phyloP scores from a whole-genome alignment of 2,329 filamentous ascomycete species.

The Xylariaceae sp. region DNA sequence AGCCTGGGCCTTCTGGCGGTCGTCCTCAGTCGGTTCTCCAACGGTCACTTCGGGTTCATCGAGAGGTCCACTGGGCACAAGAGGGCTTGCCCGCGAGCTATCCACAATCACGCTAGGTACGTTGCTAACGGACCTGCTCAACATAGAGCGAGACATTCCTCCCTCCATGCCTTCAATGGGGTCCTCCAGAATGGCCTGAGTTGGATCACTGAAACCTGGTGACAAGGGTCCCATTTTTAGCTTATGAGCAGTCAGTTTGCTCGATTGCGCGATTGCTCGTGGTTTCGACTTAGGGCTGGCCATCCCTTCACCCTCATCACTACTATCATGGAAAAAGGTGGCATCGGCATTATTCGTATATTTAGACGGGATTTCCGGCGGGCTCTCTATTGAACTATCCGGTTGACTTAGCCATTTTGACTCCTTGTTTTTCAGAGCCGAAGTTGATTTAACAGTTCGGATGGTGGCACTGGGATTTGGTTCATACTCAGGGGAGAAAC shows the following conservation, averaged over 20 bases:
- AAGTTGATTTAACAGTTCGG: slow-evolving; percentile 52
- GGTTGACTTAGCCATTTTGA: slow-evolving; percentile 24
- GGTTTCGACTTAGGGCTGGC: slow-evolving; percentile 3
- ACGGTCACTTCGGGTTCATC: slow-evolving; percentile 55
- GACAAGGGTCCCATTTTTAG: not conserved
- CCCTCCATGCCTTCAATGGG: slow-evolving; percentile 36
- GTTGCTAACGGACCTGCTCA: slow-evolving; percentile 40
- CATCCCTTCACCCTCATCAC: slow-evolving; percentile 39
- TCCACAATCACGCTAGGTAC: slow-evolving; percentile 22
- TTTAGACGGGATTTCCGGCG: slow-evolving; percentile 26
- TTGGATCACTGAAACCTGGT: slow-evolving; percentile 15
- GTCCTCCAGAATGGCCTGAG: slow-evolving; percentile 28
- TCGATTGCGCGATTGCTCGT: slow-evolving; percentile 14
- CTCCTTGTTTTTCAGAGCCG: slow-evolving; percentile 31
- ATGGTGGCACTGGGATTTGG: slow-evolving; percentile 68
- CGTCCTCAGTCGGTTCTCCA: slow-evolving; percentile 59
- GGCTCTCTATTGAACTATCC: slow-evolving; percentile 25
- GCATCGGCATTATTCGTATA: slow-evolving; percentile 29
- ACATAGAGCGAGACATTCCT: slow-evolving; percentile 38
- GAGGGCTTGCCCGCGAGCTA: slow-evolving; percentile 35
- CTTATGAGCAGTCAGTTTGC: slow-evolving; percentile 16
- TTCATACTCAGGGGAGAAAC: slow-evolving; percentile 72
- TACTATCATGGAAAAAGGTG: slow-evolving; percentile 49
- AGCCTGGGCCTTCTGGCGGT: slow-evolving; percentile 70
- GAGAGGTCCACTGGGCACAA: slow-evolving; percentile 46